A percentile compares a stretch with the other conserved stretches of the same genome.
These are phyloP conservation scores for Stentor coeruleus DNA, from an alignment of 73 alveolate genomes.

Conservation along the genomic window DNA sequence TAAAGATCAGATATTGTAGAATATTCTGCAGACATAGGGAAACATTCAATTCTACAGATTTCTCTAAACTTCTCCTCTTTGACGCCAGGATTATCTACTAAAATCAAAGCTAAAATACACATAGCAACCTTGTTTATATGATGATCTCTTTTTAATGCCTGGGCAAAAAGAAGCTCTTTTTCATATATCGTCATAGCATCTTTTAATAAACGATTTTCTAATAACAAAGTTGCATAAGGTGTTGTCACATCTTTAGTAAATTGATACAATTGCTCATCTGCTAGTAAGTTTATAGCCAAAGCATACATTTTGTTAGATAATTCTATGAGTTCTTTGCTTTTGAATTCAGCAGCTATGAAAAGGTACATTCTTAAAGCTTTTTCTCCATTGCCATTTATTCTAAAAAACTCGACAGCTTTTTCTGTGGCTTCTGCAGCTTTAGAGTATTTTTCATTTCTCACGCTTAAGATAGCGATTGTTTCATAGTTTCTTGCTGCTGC, in stretches of 20 bases:
- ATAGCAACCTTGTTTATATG: slow-evolving; percentile 6
- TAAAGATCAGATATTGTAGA: not conserved
- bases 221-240: not conserved
- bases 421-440: slow-evolving; percentile 8
- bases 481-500: slow-evolving; percentile 23
- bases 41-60: not conserved
- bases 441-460: slow-evolving; percentile 2
- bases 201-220: not conserved
- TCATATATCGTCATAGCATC: slow-evolving; percentile 21
- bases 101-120: slow-evolving; percentile 6
- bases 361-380: slow-evolving; percentile 10
- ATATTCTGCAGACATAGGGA: slow-evolving; percentile 15
- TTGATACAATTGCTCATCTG: not conserved
- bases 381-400: slow-evolving; percentile 12
- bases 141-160: slow-evolving; percentile 1
- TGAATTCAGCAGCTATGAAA: not conserved
- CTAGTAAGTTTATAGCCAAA: not conserved
- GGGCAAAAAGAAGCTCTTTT: slow-evolving; percentile 1
- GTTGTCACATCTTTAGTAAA: not conserved
- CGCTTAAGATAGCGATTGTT: not conserved
- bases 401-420: slow-evolving; percentile 12
- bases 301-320: not conserved
- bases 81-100: not conserved
- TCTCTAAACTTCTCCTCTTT: slow-evolving; percentile 19
- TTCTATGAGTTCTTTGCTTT: not conserved